Base-by-base conservation (phyloP, 129 eudicot species). In the Tagetes erecta region DNA sequence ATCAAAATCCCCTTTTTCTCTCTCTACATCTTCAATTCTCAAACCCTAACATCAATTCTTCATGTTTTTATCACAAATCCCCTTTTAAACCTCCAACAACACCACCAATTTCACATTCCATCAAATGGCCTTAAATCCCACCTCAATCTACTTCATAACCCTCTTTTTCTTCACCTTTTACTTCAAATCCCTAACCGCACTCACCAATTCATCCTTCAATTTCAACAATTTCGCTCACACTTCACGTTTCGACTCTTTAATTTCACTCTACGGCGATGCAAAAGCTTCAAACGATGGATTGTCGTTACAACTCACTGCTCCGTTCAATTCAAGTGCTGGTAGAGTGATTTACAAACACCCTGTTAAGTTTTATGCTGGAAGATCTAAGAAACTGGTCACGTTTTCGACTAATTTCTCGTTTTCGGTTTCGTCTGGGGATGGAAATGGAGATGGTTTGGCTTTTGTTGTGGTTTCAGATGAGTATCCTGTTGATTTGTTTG, bases 221-320 rank as follows among this genome's bases (percentile, higher is more conserved):
- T 83, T 83, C 84, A 78, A 82, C 70, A 72, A 72, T 72, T 84
- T 89, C 71, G 81, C 34, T 72, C 73, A 78, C 65, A 62, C 68
- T 74, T 80, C 88, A 71, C 68, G 70, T 51, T 82, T 83, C 78
- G 84, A 53, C 79, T 82, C 97, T 14, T 56, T 68, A 50, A 57
- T 92, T 72, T 79, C 81, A 47, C 76, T 90, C 12, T 86, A 68
- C 70, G 98, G 98, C 13, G 86, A 90, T 83, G 87, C 92, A 27
- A 83, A 83, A 84, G 77, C 77, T 59, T 80, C 20, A 56, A 72
- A 67, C 55, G 85, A 53, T 31, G 85, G 88, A 40, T 59, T 70
- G 7, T 83, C 86, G 4, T 31, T 92, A 49, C 80, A 84, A 67
- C 75, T 93, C 42, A 76, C 88, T 68, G 85, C 78, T 63, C 83